phyloP scores from a whole-genome alignment of 352 stramenopile species.

The Phytophthora cactorum region DNA sequence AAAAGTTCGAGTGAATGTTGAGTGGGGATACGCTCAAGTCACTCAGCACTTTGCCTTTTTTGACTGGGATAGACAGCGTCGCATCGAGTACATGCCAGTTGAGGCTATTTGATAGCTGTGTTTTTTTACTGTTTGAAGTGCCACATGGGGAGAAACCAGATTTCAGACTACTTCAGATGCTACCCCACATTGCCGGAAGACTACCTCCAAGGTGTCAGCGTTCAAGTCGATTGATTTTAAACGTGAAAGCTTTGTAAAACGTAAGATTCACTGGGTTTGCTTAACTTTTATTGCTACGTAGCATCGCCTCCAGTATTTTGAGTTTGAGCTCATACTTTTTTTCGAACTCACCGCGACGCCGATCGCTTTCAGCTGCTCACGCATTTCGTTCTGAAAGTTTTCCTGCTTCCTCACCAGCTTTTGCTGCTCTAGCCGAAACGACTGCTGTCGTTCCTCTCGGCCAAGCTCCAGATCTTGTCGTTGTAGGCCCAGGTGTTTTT shows the following conservation, averaged over 20 bases:
- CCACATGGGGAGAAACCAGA: not conserved
- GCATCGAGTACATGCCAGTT: not conserved
- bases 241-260: not conserved
- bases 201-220: not conserved
- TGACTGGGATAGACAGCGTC: not conserved
- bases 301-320: not conserved
- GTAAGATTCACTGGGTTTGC: no score
- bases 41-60: not conserved
- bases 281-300: not conserved
- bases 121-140: not conserved
- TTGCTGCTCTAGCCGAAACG: not conserved
- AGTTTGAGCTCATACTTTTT: not conserved
- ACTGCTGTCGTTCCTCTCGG: not conserved
- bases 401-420: not conserved
- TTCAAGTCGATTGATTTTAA: not conserved
- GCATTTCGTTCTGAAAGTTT: not conserved
- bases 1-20: not conserved
- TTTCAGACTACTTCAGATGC: not conserved
- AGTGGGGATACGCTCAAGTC: conserved; percentile 2
- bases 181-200: not conserved
- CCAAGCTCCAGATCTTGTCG: not conserved
- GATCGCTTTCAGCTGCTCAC: not conserved
- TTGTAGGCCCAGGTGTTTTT: not conserved
- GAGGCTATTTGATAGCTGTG: not conserved
- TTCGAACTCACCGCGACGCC: not conserved